Evolutionary conservation across 768 basidiomycete species (phyloP), one percentile per base, ranked within the genome.

Genomic region (Boletus speciosus): DNA sequence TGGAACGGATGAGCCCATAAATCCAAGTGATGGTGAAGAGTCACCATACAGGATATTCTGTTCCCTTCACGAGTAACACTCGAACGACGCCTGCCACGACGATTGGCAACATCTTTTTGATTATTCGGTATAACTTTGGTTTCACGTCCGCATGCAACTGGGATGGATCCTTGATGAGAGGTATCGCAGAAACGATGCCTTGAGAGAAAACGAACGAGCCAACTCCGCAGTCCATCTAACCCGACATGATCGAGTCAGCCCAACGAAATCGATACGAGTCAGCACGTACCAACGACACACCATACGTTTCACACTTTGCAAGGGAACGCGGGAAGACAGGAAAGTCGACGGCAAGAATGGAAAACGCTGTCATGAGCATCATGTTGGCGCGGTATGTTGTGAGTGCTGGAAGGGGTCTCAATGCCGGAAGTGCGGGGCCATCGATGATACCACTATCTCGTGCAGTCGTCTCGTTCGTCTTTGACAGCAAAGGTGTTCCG

Each of bases 141-240:
- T 71, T 50, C 14, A 82, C 52, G 0, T 84, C 77, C 0, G 74
- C 67, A 16, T 70, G 76, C 41, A 90, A 70, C 61, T 84, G 74
- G 1, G 64, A 59, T 1, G 84, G 81, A 48, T 86, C 75, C 61
- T 83, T 88, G 31, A 95, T 72, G 27, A 93, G 68, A 1, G 92
- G 87, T 41, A 88, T 84, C 0, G 92, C 87, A n/a, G 93, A 93
- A 6, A 94, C 85, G 40, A 99, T 70, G 21, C 97, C 97, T 66
- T 95, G 90, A 0, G 96, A 94, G 69, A 97, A 98, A 12, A 98
- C 92, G 59, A 99, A 98, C 1, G 95, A 93, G 12, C 97, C 97
- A 2, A 98, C 96, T 11, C 97, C 97, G 12, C 94, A 72, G 65
- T 99, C 97, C 97, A 98, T 99, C 96, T 99, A 57, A 32, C 16